Base-by-base conservation (phyloP, 768 basidiomycete species). In the Pluteus cervinus region DNA sequence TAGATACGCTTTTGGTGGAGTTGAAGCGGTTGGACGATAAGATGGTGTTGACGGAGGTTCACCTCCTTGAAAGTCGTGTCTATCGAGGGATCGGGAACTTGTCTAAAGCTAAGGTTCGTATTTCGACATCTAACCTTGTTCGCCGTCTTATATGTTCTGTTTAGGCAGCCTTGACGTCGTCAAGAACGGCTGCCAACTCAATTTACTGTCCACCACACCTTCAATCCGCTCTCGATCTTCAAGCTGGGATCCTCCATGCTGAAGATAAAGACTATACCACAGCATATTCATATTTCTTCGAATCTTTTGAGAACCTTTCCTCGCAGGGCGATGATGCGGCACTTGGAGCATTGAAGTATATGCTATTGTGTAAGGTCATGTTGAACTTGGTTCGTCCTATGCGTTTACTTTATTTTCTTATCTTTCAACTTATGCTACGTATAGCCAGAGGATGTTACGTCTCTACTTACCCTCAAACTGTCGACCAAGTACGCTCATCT, bases 281-380 rank as follows among this genome's bases (percentile, higher is more conserved):
- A 0, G 94, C 81, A 15, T 96, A 96, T 60, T 91, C 88, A 0
- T 99, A 98, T 65, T 98, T 97, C 63, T 91, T 88, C 49, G 94
- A 98, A 62, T 82, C 91, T 3, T 97, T 98, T 46, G 96, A 99
- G 61, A 91, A 81, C 36, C 68, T 91, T 47, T 77, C 78, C 28
- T 57, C 79, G 2, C 84, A 90, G 40, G 91, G 84, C 14, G 82
- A 89, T 46, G 74, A 78, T 28, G 69, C 62, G 1, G 90, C 91
- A 1, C 67, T 96, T 14, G 77, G 74, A 2, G 91, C 91, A 4
- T 68, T 99, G 47, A 98, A 99, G 62, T 98, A 99, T 61, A 96
- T 98, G 94, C 71, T 97, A 11, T 60, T 97, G 30, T 99, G 96
- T 62, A 98, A 99, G 58, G 83, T 99, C 55, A 99, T 99, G 94